Conservation (phyloP, 2,329 filamentous ascomycete species). For the Botrytis byssoidea region DNA sequence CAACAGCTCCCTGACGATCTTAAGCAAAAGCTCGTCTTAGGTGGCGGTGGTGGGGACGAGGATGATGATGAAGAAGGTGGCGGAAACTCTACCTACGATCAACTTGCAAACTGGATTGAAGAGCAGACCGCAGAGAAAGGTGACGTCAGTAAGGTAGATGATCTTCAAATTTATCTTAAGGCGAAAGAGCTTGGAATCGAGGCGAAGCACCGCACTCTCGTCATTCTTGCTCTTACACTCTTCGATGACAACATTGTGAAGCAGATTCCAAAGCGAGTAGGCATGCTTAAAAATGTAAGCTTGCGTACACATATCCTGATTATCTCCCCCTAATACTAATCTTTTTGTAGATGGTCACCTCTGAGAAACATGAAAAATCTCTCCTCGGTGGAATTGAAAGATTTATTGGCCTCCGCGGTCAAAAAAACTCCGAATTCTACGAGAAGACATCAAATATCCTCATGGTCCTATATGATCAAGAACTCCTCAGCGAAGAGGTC, state of each 20-base stretch:
- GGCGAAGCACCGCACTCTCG: constrained; percentile 86
- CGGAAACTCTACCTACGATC: constrained; percentile 77
- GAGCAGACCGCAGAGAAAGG: constrained; percentile 69
- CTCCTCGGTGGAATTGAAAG: constrained; percentile 94
- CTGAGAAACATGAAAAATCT: constrained; percentile 92
- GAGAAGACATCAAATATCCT: constrained; percentile 80
- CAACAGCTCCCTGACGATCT: constrained; percentile 91
- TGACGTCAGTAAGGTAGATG: constrained; percentile 74
- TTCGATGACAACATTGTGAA: constrained; percentile 88
- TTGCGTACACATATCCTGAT: background rate
- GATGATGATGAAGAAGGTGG: constrained; percentile 77
- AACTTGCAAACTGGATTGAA: constrained; percentile 90
- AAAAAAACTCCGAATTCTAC: constrained; percentile 77
- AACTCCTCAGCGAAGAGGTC: constrained; percentile 83
- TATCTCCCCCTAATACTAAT: background rate
- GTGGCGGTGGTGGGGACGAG: constrained; percentile 71
- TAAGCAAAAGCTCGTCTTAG: constrained; percentile 84
- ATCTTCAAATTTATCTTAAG: constrained; percentile 92
- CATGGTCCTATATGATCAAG: constrained; percentile 85
- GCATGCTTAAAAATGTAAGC: constrained; percentile 82
- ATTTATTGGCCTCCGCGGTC: constrained; percentile 69
- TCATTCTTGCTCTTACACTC: constrained; percentile 88
- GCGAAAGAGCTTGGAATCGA: constrained; percentile 95
- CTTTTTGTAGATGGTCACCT: constrained; percentile 66
- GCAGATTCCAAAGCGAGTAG: constrained; percentile 80